Conservation (phyloP, 164 flowering plant genomes). For the Chimonanthus praecox region DNA sequence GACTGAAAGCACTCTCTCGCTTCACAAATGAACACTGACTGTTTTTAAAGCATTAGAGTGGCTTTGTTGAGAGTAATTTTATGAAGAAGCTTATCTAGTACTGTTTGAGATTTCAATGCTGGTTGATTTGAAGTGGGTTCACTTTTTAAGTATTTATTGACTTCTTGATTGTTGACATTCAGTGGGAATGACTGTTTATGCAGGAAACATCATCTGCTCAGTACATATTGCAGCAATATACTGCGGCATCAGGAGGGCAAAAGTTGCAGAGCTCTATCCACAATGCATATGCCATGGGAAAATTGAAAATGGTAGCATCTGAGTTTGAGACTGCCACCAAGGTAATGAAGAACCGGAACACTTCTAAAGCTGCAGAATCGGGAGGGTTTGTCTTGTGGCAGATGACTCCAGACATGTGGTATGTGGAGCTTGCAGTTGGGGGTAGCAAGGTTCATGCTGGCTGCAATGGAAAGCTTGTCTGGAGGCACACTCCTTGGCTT, state of each 20-base stretch:
- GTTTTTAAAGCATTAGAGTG: background rate
- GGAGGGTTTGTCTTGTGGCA: slow-evolving; percentile 69
- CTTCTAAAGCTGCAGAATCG: slow-evolving; percentile 42
- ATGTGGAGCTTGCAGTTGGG: slow-evolving; percentile 66
- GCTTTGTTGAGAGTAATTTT: background rate
- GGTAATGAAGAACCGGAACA: slow-evolving; percentile 41
- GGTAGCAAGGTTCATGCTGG: slow-evolving; percentile 70
- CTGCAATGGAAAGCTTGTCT: slow-evolving; percentile 58
- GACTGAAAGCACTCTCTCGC: too few species aligned
- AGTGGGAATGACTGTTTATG: slow-evolving; percentile 1
- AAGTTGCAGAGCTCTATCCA: slow-evolving; percentile 43
- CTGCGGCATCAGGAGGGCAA: slow-evolving; percentile 59
- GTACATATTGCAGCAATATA: slow-evolving; percentile 63
- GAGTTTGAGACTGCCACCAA: slow-evolving; percentile 60
- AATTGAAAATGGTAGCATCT: slow-evolving; percentile 54
- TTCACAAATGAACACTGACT: background rate
- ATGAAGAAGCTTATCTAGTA: background rate
- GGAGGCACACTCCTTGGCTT: slow-evolving; percentile 73
- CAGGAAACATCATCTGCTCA: slow-evolving; percentile 62
- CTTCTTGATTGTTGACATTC: background rate
- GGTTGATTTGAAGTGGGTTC: background rate
- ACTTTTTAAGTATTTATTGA: background rate
- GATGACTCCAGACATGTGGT: slow-evolving; percentile 71
- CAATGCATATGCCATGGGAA: slow-evolving; percentile 66
- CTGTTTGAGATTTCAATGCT: background rate